Base-by-base conservation (phyloP, 495 filamentous ascomycete genomes). In the Neurospora sp. region DNA sequence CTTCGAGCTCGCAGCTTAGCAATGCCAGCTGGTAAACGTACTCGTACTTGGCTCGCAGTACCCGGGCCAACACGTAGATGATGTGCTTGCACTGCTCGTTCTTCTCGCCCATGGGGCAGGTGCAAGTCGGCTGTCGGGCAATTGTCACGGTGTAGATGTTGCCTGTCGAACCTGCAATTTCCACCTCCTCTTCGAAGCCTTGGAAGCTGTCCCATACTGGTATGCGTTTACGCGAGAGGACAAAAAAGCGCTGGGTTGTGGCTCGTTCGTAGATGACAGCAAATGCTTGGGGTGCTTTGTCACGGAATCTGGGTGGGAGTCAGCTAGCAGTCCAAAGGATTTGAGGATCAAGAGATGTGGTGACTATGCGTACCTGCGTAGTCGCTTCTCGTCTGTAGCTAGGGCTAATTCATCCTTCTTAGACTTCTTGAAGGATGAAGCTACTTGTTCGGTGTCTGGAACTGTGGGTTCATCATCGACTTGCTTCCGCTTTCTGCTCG, bases 21-120 rank as follows among this genome's bases (percentile, higher is more conserved):
- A 94, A 87, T 0, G 91, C 91, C 5, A 93, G 85, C 79, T 96
- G 93, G 74, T 94, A 96, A 44, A 89, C 85, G 9, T 92, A 83
- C 42, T 92, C 77, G 22, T 76, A 76, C 4, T 87, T 88, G 4
- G 88, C 91, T 75, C 88, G 91, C 53, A 94, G 85, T 14, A 90
- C 90, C 18, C 88, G 86, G 9, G 87, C 81, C 48, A 94, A 81
- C 53, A 92, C 89, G 86, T 88, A 76, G 22, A 78, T 18, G 71
- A 77, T 22, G 59, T 87, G 85, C 77, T 95, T 95, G 86, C 92
- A 95, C 74, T 93, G 90, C 72, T 91, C 88, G 14, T 89, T 87
- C 39, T 86, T 84, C 38, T n/a, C 70, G 8, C 80, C 83, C 78
- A 92, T 88, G 0, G 91, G 91, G 78, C 92, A 94, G 53, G 83